These are phyloP conservation scores for Hypoxylon lenormandii DNA, from an alignment of 495 filamentous ascomycete genomes.

Conservation along the genomic window DNA sequence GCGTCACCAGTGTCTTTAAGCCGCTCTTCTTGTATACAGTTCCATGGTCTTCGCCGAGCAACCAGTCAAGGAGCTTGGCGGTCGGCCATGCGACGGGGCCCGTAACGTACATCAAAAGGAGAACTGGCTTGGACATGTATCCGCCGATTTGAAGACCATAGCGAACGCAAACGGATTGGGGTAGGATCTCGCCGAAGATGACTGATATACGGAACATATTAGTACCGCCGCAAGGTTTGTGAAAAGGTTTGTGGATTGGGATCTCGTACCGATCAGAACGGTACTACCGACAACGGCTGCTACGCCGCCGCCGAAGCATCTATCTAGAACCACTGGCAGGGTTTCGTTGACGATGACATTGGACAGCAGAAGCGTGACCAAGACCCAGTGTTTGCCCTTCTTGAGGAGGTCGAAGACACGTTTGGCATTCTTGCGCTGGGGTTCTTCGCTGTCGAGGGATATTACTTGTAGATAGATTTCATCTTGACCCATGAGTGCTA, in stretches of 20 bases:
- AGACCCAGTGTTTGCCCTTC: conserved; percentile 97
- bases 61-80: conserved; percentile 86
- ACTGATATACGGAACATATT: conserved; percentile 63
- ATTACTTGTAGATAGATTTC: conserved; percentile 98
- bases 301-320: conserved; percentile 92
- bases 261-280: conserved; percentile 81
- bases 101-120: conserved; percentile 90
- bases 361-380: conserved; percentile 90
- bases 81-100: conserved; percentile 88
- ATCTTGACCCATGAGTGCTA: conserved; percentile 90
- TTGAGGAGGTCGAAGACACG: conserved; percentile 83
- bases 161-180: conserved; percentile 94
- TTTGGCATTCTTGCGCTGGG: conserved; percentile 80
- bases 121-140: conserved; percentile 89
- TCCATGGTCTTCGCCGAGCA: conserved; percentile 91
- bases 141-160: conserved; percentile 97
- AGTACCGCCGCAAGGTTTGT: conserved; percentile 2
- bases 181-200: conserved; percentile 96
- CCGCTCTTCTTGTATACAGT: conserved; percentile 97
- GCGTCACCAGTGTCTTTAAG: conserved; percentile 79
- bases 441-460: conserved; percentile 75
- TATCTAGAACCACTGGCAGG: conserved; percentile 91
- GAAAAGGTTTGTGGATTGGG: conserved; percentile 2
- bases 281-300: conserved; percentile 93
- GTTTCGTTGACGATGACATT: conserved; percentile 99